phyloP scores from a whole-genome alignment of 805 yeast genomes.

The Saccharomycopsis lassenensis region DNA sequence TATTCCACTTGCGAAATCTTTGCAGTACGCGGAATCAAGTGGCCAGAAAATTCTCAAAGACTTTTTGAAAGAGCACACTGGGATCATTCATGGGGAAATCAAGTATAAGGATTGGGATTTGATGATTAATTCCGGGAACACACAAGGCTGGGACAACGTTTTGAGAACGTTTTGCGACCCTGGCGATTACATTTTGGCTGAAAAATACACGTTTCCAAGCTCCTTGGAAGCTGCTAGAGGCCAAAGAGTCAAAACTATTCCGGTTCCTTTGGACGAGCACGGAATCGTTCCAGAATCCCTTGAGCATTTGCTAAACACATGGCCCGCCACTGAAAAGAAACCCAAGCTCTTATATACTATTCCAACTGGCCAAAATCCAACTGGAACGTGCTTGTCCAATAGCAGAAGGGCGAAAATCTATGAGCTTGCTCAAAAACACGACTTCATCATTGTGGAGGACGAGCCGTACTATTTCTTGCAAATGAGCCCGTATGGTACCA shows the following conservation, averaged over 20 bases:
- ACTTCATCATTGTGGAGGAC: constrained; percentile 54
- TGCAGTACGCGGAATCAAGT: constrained; percentile 67
- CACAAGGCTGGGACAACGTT: constrained; percentile 56
- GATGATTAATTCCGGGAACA: constrained; percentile 50
- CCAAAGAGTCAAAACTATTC: constrained; percentile 42
- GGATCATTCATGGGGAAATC: constrained; percentile 34
- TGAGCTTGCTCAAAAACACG: constrained; percentile 45
- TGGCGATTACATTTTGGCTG: constrained; percentile 54
- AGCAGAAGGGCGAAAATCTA: constrained; percentile 46
- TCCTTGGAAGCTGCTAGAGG: constrained; percentile 61
- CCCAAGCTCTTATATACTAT: constrained; percentile 50
- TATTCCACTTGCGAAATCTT: constrained; percentile 54
- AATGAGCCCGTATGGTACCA: constrained; percentile 21
- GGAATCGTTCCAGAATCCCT: constrained; percentile 54
- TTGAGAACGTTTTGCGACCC: constrained; percentile 45
- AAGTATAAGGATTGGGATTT: constrained; percentile 47
- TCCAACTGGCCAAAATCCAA: constrained; percentile 68
- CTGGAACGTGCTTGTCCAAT: constrained; percentile 48
- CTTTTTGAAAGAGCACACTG: constrained; percentile 50
- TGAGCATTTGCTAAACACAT: constrained; percentile 35
- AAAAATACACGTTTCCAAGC: constrained; percentile 54
- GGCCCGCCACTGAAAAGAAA: constrained; percentile 42
- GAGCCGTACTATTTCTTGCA: constrained; percentile 59
- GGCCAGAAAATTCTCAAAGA: constrained; percentile 50
- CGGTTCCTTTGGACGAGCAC: constrained; percentile 52